Evolutionary conservation across 2,329 filamentous ascomycete genomes (phyloP), one percentile per base, ranked within the genome.

Genomic region (Sclerotinia subarctica): DNA sequence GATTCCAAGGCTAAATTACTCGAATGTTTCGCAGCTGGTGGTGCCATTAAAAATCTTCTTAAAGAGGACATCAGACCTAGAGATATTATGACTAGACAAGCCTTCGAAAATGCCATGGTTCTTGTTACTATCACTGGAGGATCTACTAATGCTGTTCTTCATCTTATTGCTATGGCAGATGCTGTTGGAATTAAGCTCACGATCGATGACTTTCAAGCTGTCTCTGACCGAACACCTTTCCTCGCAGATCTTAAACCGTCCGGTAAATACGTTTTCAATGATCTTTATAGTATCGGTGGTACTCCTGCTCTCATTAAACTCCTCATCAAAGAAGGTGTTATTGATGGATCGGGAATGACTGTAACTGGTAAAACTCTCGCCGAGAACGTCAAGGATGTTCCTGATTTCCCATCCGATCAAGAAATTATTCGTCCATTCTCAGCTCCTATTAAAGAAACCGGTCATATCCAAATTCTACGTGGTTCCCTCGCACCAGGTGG

Each of bases 71-170:
- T 95, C 73, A 84, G 87, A 68, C 92, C 92, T 11, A 84, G 84
- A 63, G 92, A 95, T 74, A 92, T 94, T 78, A 82, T 95, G 78
- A 94, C 91, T 13, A 87, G 91, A 67, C 82, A 91, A 77, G 90
- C 92, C 10, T 94, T 95, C 73, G 91, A 94, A 80, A 90, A 94
- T 77, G 92, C 92, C 76, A 94, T 95, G 90, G 85, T 91, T 13
- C 83, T 94, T 35, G 88, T 93, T 72, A 94, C 89, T 77, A 90
- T 94, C 74, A 91, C 92, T 3, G 92, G 92, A 66, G 92, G 92
- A 71, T 93, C 90, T 76, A 95, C 92, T 72, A 95, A 95, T 79
- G 92, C 92, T 51, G 92, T 95, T 47, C 86, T 95, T 57, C 92
- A 95, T 79, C 80, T 95, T 59, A 92, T 95, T 76, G 92, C 92